These are phyloP conservation scores for Ceratocystis albifundus DNA, from an alignment of 2,329 filamentous ascomycete species.

Conservation along the genomic window DNA sequence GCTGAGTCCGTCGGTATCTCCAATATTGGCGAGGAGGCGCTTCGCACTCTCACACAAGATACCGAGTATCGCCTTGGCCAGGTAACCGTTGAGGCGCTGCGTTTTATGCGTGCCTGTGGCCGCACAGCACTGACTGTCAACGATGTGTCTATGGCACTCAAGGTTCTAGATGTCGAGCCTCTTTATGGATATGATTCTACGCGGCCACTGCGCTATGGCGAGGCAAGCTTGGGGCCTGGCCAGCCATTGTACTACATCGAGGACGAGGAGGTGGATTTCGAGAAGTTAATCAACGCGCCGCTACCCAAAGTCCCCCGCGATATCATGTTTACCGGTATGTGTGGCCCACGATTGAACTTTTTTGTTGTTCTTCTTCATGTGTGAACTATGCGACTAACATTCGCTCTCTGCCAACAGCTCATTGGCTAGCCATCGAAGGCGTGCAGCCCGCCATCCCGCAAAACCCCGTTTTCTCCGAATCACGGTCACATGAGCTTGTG, in stretches of 20 bases:
- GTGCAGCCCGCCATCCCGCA: slow-evolving; percentile 94
- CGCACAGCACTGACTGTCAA: slow-evolving; percentile 79
- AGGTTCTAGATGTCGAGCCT: slow-evolving; percentile 82
- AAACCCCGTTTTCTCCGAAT: slow-evolving; percentile 80
- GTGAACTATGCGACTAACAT: slow-evolving; percentile 17
- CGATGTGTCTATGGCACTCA: slow-evolving; percentile 76
- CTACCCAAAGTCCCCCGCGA: slow-evolving; percentile 90
- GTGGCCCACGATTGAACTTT: not conserved
- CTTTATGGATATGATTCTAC: slow-evolving; percentile 94
- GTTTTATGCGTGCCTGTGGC: slow-evolving; percentile 87
- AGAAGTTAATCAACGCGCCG: slow-evolving; percentile 95
- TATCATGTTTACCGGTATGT: slow-evolving; percentile 74
- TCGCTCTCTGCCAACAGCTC: slow-evolving; percentile 43
- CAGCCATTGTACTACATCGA: slow-evolving; percentile 96
- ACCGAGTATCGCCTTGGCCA: slow-evolving; percentile 92
- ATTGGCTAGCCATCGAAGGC: slow-evolving; percentile 96
- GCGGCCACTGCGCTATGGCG: slow-evolving; percentile 76
- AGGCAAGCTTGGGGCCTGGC: slow-evolving; percentile 83
- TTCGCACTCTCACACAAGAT: slow-evolving; percentile 79
- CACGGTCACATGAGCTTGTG: slow-evolving; percentile 70
- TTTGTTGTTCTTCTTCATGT: not conserved
- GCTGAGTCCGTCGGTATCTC: slow-evolving; percentile 89
- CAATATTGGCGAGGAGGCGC: slow-evolving; percentile 69
- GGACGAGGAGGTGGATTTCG: slow-evolving; percentile 96
- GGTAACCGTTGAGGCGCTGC: slow-evolving; percentile 84